phyloP scores from a whole-genome alignment of 495 filamentous ascomycete genomes.

The Aspergillus nanangensis region DNA sequence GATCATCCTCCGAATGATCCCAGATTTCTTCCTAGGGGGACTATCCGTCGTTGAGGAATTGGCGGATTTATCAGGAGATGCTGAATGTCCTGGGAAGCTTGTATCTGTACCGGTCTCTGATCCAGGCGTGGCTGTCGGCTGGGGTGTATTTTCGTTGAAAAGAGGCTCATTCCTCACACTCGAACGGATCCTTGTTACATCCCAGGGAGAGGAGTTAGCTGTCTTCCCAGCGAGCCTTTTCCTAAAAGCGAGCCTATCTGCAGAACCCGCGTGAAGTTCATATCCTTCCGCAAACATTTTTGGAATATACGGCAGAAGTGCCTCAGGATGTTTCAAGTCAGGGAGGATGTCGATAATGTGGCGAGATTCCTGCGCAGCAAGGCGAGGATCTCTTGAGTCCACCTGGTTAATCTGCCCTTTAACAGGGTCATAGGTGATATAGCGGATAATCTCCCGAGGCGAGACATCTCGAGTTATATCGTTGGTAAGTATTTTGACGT shows the following conservation, averaged over 20 bases:
- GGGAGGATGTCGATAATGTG: constrained; percentile 60
- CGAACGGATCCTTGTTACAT: constrained; percentile 3
- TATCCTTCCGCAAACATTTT: constrained; percentile 65
- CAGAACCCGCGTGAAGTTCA: constrained; percentile 65
- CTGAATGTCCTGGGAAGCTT: constrained; percentile 30
- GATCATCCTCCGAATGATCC: constrained; percentile 49
- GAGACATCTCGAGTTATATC: constrained; percentile 1
- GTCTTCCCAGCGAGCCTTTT: constrained; percentile 38
- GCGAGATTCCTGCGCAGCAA: constrained; percentile 31
- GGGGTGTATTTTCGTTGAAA: neutral
- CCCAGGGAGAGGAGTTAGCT: constrained; percentile 8
- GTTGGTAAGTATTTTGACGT: neutral
- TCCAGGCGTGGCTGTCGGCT: too few relatives aligned
- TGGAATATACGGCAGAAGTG: constrained; percentile 66
- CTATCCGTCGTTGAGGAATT: constrained; percentile 19
- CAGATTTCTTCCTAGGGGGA: too few relatives aligned
- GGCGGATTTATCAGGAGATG: constrained; percentile 6
- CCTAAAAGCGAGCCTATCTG: constrained; percentile 68
- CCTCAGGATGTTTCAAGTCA: constrained; percentile 63
- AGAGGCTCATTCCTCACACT: neutral
- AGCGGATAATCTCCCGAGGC: constrained; percentile 53
- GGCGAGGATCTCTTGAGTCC: constrained; percentile 58
- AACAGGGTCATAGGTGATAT: constrained; percentile 68
- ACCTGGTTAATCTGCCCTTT: constrained; percentile 55
- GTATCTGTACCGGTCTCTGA: neutral